Evolutionary conservation across 345 rosid genomes (phyloP).

Genomic region (Eucalyptus viminalis): DNA sequence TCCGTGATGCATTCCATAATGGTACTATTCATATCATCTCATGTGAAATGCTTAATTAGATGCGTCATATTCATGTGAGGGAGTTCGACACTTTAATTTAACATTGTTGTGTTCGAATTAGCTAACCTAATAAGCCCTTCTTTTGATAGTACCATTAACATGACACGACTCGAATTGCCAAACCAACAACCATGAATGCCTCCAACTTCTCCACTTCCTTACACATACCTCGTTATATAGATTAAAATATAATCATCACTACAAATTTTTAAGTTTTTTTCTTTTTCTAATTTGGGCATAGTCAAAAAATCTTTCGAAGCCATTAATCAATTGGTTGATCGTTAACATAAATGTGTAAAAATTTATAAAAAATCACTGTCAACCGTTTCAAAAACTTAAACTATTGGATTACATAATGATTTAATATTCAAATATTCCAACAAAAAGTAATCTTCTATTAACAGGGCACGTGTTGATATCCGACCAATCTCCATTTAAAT

Average conservation of each 20-base stretch:
- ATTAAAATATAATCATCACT: background rate
- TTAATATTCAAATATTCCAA: background rate
- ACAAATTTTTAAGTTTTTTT: background rate
- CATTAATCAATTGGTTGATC: background rate
- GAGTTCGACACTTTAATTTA: background rate
- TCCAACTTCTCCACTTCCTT: background rate
- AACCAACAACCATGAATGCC: background rate
- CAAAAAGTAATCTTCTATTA: background rate
- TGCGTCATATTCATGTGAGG: background rate
- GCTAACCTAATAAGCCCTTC: background rate
- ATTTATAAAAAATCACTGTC: background rate
- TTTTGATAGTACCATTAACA: background rate
- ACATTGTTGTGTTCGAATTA: background rate
- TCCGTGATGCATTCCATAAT: background rate
- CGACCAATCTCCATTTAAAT: background rate
- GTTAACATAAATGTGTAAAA: background rate
- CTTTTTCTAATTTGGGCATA: background rate
- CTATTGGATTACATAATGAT: background rate
- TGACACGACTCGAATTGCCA: background rate
- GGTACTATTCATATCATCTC: background rate
- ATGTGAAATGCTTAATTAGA: background rate
- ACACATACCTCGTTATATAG: background rate
- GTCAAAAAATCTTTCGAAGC: background rate
- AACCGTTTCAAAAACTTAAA: background rate
- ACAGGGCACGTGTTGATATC: accelerated